These are phyloP conservation scores for Torrubiellomyces zombiae DNA, from an alignment of 2,329 filamentous ascomycete species.

Conservation along the genomic window DNA sequence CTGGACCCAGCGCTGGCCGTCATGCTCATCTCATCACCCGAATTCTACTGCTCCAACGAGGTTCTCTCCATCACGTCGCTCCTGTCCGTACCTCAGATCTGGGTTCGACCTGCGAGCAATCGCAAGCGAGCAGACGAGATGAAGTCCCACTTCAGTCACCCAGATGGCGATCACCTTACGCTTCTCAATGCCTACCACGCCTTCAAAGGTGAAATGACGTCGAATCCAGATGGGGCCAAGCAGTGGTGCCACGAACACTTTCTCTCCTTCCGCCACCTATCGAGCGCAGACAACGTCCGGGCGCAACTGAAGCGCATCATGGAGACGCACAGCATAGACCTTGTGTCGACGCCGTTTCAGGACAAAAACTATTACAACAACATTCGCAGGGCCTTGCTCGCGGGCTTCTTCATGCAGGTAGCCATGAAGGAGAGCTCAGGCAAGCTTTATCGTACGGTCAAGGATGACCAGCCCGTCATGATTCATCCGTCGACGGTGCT, in stretches of 20 bases:
- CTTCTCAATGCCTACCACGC: constrained; percentile 97
- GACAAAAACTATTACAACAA: constrained; percentile 98
- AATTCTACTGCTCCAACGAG: constrained; percentile 98
- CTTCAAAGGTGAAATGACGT: constrained; percentile 57
- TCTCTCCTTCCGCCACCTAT: constrained; percentile 71
- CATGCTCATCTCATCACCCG: constrained; percentile 93
- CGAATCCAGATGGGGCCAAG: constrained; percentile 52
- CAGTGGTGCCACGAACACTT: constrained; percentile 97
- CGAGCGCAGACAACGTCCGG: constrained; percentile 88
- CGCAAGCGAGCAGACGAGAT: constrained; percentile 92
- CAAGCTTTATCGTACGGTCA: constrained; percentile 89
- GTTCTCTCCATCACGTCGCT: constrained; percentile 89
- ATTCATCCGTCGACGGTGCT: constrained; percentile 89
- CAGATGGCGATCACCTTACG: constrained; percentile 87
- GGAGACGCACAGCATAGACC: constrained; percentile 76
- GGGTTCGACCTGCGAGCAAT: constrained; percentile 69
- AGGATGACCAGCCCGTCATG: constrained; percentile 87
- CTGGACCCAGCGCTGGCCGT: constrained; percentile 88
- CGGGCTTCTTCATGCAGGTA: constrained; percentile 99
- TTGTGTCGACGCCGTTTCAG: constrained; percentile 77
- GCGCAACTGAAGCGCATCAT: constrained; percentile 87
- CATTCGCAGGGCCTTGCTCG: constrained; percentile 78
- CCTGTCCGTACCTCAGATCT: constrained; percentile 86
- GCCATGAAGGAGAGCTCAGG: constrained; percentile 80
- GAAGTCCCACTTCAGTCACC: constrained; percentile 85